Conservation (phyloP, 2,329 filamentous ascomycete species). For the Arthrobotrys entomopaga region DNA sequence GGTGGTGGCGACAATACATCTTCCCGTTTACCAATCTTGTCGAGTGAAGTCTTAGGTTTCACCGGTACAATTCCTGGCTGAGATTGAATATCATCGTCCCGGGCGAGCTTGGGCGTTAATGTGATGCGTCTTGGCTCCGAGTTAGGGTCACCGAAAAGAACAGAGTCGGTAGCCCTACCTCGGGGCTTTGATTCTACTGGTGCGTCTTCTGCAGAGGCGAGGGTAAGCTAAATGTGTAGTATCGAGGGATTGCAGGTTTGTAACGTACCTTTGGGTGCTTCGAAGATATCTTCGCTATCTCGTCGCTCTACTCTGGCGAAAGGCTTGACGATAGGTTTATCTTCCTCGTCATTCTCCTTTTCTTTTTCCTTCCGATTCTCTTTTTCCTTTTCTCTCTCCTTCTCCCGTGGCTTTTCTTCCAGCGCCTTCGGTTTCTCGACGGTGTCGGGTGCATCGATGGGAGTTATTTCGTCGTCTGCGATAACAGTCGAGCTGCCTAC, state of each 20-base stretch:
- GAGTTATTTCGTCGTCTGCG: conserved; percentile 49
- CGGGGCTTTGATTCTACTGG: conserved; percentile 54
- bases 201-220: conserved; percentile 23
- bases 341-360: conserved; percentile 19
- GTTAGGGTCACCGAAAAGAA: conserved; percentile 92
- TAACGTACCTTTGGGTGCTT: conserved; percentile 59
- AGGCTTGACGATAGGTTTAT: conserved; percentile 25
- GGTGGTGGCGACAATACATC: conserved; percentile 67
- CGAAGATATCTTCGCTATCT: conserved; percentile 75
- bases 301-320: conserved; percentile 25
- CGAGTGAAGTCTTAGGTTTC: conserved; percentile 69
- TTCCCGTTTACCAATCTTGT: conserved; percentile 76
- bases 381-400: conserved; percentile 12
- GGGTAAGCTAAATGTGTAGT: conserved; percentile 6
- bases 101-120: conserved; percentile 87
- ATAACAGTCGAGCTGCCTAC: conserved; percentile 22
- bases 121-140: conserved; percentile 97
- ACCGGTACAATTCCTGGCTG: conserved; percentile 61
- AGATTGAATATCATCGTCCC: conserved; percentile 71
- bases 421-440: conserved; percentile 35
- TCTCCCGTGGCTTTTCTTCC: conserved; percentile 44
- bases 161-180: conserved; percentile 60
- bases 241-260: conserved; percentile 59
- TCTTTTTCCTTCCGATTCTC: conserved; percentile 12
- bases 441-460: conserved; percentile 45